Percentiles rank a stretch among this genome's conserved stretches.
phyloP scores from a whole-genome alignment of 352 stramenopile species.

The Peronosclerospora sorghi region DNA sequence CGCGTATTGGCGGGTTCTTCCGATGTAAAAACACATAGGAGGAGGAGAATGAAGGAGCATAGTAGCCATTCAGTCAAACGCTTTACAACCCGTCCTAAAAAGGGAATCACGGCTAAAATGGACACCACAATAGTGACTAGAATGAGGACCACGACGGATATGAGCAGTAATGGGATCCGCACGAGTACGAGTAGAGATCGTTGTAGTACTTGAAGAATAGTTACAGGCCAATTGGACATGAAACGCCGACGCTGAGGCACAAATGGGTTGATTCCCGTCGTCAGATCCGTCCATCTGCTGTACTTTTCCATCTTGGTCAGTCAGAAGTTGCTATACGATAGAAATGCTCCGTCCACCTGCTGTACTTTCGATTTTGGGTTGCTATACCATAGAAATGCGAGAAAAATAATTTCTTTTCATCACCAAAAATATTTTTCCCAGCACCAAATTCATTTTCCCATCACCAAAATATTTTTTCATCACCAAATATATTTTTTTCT shows the following conservation, averaged over 20 bases:
- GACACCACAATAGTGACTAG: slow-evolving; percentile 41
- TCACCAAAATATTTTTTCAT: no score
- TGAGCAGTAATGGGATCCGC: slow-evolving; percentile 43
- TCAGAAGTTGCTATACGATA: no score
- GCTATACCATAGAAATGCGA: no score
- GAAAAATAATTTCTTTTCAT: no score
- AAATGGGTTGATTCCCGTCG: slow-evolving; percentile 82
- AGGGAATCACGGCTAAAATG: slow-evolving; percentile 45
- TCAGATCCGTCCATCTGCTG: slow-evolving; percentile 75
- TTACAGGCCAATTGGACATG: slow-evolving; percentile 27
- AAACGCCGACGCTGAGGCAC: slow-evolving; percentile 62
- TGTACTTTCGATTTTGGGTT: no score
- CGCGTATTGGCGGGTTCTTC: slow-evolving; percentile 66
- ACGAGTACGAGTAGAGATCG: slow-evolving; percentile 38
- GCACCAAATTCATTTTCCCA: no score
- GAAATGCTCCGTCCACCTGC: no score
- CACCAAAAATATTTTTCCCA: no score
- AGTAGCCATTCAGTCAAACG: slow-evolving; percentile 61
- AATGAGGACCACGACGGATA: slow-evolving; percentile 25
- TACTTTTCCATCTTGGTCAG: slow-evolving; percentile 67
- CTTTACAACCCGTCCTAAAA: slow-evolving; percentile 59
- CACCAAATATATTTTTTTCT: no score
- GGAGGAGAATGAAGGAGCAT: slow-evolving; percentile 49
- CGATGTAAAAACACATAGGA: slow-evolving; percentile 53
- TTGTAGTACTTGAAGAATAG: slow-evolving; percentile 28